phyloP scores from a whole-genome alignment of 192 early-diverging fungal species.

The Coemansia reversa region DNA sequence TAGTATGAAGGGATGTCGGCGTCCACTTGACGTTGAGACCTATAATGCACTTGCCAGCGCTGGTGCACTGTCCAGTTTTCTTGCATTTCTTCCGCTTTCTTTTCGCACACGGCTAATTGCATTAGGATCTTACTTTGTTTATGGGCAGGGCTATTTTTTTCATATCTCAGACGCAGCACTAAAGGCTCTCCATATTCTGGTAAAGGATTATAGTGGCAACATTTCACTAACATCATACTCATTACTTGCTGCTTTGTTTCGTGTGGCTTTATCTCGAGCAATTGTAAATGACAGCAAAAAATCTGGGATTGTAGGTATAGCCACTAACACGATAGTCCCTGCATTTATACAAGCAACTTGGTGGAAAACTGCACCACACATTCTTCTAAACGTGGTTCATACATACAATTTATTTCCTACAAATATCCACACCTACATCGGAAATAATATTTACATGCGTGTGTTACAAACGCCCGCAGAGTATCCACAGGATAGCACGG shows the following conservation, averaged over 20 bases:
- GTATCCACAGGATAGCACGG: background rate
- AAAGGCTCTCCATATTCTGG: conserved; percentile 10
- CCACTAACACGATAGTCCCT: background rate
- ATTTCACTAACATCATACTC: conserved; percentile 18
- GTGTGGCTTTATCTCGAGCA: conserved; percentile 20
- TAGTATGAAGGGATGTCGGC: background rate
- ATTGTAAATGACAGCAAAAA: background rate
- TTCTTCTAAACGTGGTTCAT: conserved; percentile 30
- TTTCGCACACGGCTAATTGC: conserved; percentile 17
- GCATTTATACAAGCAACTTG: background rate
- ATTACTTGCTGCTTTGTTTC: conserved; percentile 26
- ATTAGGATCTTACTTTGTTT: conserved; percentile 2
- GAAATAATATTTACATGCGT: conserved; percentile 28
- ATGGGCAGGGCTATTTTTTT: conserved; percentile 30
- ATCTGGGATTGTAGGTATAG: background rate
- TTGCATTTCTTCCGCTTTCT: conserved; percentile 20
- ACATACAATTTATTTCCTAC: conserved; percentile 12
- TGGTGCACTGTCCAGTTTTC: conserved; percentile 1
- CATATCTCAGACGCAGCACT: conserved; percentile 19
- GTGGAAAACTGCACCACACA: background rate
- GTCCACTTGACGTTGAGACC: conserved; percentile 5
- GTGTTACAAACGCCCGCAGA: conserved; percentile 1
- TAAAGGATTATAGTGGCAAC: background rate
- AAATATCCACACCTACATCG: conserved; percentile 18
- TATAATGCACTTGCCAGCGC: conserved; percentile 1